Evolutionary conservation across 75 land plant species (phyloP), one percentile per base, ranked within the genome.

Genomic region (Chamaecyparis obtusa): DNA sequence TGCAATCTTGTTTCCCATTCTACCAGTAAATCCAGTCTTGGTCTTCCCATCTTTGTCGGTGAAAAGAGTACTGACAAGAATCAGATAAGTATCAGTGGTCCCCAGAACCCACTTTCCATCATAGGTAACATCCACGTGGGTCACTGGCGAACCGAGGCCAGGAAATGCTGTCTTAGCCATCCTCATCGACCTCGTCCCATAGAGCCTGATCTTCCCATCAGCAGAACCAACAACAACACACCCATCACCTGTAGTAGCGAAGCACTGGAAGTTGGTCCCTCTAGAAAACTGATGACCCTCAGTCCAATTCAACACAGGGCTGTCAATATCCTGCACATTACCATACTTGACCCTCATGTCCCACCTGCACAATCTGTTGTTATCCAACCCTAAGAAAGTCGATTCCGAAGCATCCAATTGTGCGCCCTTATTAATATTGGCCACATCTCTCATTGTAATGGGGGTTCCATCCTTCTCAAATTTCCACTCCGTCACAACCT

Each of bases 81-180:
- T 94, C 91, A 98, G 83, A 88, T 98, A 98, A 7, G 99, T 95
- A 80, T 98, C 99, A 32, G 99, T 97, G 8, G 99, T 98, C 8
- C 95, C 99, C 86, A 98, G 83, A 46, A 98, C 92, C 99, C 99
- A 98, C 85, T 94, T 97, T 79, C 99, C 99, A 93, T 98, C 99
- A 92, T 86, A 97, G 15, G 99, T 98, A 49, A 96, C 99, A 95
- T 98, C 99, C 39, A 98, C 96, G 87, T 98, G 99, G 43, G 98
- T 98, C 27, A 98, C 91, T 0, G 99, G 99, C 13, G 99, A 96
- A 2, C 99, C 99, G 39, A 98, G 92, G 21, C 99, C 99, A 7
- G 99, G 99, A 85, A 98, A 98, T 13, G 99, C 97, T 16, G 99
- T 98, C 87, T 98, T 98, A 13, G 99, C 99, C 90, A 91, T 92